Evolutionary conservation across 257 asterid genomes (phyloP), one percentile per base, ranked within the genome.

Genomic region (Apocynum venetum): DNA sequence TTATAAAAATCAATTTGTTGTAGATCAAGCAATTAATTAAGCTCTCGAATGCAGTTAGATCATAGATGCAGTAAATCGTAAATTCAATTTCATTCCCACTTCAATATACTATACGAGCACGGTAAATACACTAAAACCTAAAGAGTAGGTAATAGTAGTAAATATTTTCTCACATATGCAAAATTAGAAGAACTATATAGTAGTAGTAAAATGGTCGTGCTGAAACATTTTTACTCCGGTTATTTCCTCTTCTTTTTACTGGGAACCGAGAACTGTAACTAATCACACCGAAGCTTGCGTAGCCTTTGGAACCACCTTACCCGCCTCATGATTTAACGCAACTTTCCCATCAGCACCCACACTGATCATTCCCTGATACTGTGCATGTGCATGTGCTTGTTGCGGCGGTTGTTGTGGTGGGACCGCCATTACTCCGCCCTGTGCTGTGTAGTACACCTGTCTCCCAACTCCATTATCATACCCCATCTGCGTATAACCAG

Each of bases 401-500:
- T 60, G 43, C 71, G 78, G 78, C 35, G 65, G 85, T 6, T 71
- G 89, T 60, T 77, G 88, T 78, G 89, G 83, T 25, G 91, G 84
- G 60, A 68, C 84, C 61, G 83, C 86, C 82, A 90, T 80, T 3
- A 85, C 90, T 4, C 89, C 89, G 13, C 96, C 96, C 73, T 76
- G 91, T 41, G 92, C 81, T 6, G 86, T 81, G 83, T 91, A 94
- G 78, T 88, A 86, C 84, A 92, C 88, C 80, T 86, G 97, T 70
- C 97, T 89, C 56, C 93, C 93, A 74, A 84, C 72, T 1, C 92
- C 93, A 1, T 84, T 80, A 25, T 94, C 97, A 78, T 91, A 94
- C 68, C 89, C 93, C 88, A 94, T 15, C 80, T 85, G 97, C 41
- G 89, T 82, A 81, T 94, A 94, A 19, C 90, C 89, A 1, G 90